phyloP scores from a whole-genome alignment of 225 moss, liverwort and hornwort species.

The Sphagnum contortum region DNA sequence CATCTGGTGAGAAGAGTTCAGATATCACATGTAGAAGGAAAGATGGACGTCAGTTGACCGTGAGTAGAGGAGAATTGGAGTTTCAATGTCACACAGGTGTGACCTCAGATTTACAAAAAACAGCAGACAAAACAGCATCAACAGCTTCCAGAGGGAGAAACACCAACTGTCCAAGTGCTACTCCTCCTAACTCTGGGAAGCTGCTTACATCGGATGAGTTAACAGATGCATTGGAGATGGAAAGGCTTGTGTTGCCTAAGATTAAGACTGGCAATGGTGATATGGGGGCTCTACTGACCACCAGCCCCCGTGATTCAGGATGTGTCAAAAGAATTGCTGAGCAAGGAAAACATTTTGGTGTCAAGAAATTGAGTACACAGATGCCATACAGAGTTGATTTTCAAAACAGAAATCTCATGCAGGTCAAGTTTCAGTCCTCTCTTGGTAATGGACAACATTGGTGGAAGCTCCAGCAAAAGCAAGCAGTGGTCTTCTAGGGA shows the following conservation, averaged over 20 bases:
- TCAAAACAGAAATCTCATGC: background rate
- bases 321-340: slow-evolving; percentile 31
- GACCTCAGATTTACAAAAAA: too few relatives aligned
- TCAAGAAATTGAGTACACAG: slow-evolving; percentile 3
- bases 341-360: slow-evolving; percentile 13
- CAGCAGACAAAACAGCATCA: too few relatives aligned
- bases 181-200: too few relatives aligned
- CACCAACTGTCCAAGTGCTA: too few relatives aligned
- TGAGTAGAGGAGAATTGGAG: too few relatives aligned
- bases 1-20: too few relatives aligned
- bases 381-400: slow-evolving; percentile 1
- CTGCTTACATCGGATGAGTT: slow-evolving; percentile 23
- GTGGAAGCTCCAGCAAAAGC: slow-evolving; percentile 31
- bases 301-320: slow-evolving; percentile 31
- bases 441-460: slow-evolving; percentile 3
- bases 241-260: slow-evolving; percentile 41
- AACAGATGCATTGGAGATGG: slow-evolving; percentile 34
- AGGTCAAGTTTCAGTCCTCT: background rate
- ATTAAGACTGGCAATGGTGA: slow-evolving; percentile 17
- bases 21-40: too few relatives aligned
- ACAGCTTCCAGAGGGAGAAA: too few relatives aligned
- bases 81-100: too few relatives aligned
- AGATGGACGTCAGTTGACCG: too few relatives aligned
- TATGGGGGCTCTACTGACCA: background rate
- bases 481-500: slow-evolving; percentile 19